A percentile compares a stretch with the other conserved stretches of the same genome.
These are phyloP conservation scores for Boeremia lycopersici DNA, from an alignment of 2,329 filamentous ascomycete species.

Conservation along the genomic window DNA sequence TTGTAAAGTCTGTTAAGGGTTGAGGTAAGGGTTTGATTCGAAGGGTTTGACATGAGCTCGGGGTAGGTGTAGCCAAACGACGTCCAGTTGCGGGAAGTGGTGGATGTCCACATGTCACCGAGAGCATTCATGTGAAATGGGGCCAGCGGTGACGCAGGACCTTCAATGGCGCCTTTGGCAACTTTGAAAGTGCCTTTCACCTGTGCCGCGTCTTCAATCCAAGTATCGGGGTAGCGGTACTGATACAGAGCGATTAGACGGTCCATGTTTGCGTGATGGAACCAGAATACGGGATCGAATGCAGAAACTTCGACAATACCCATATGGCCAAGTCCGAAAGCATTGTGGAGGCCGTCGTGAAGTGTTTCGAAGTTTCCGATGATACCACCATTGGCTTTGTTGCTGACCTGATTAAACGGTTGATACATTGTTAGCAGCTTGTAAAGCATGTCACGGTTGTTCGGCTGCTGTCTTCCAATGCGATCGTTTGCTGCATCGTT, in stretches of 20 bases:
- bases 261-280: conserved; percentile 32
- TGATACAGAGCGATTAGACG: conserved; percentile 16
- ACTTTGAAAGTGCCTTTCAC: conserved; percentile 32
- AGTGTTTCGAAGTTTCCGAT: conserved; percentile 43
- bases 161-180: conserved; percentile 25
- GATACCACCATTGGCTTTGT: conserved; percentile 38
- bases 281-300: conserved; percentile 43
- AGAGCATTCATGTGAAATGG: conserved; percentile 43
- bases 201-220: conserved; percentile 32
- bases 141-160: conserved; percentile 27
- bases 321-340: conserved; percentile 52
- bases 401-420: conserved; percentile 40
- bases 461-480: conserved; percentile 34
- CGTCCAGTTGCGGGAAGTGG: conserved; percentile 34
- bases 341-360: conserved; percentile 40
- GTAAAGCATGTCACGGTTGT: conserved; percentile 41
- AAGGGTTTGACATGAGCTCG: conserved; percentile 32
- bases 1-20: conserved; percentile 39
- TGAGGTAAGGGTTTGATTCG: conserved; percentile 35
- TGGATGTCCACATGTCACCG: conserved; percentile 40
- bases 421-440: conserved; percentile 42
- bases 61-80: conserved; percentile 46
- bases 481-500: conserved; percentile 35
- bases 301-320: conserved; percentile 40
- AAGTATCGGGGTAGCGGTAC: conserved; percentile 42